Evolutionary conservation across 2,329 filamentous ascomycete genomes (phyloP), one percentile per base, ranked within the genome.

Genomic region (Neonectria neomacrospora): DNA sequence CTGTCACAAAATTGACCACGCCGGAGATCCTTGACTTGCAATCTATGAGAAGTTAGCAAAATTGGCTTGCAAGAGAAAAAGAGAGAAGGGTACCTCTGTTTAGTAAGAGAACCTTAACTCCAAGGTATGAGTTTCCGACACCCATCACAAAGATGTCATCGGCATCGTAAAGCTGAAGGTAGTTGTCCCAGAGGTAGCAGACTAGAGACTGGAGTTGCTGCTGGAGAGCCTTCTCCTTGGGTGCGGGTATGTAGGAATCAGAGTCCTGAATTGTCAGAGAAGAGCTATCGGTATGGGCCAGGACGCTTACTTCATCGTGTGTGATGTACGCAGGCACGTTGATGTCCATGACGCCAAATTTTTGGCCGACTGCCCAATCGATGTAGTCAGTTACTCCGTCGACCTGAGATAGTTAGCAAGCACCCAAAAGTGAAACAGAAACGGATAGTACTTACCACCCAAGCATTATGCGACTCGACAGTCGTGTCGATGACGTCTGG

Each of bases 111-210:
- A 94, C 87, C 61, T 96, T 90, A 51, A 97, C 87, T 2, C 93
- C 94, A 3, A 91, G 83, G 73, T 96, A 97, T 1, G 96, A 92
- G 71, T 93, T 90, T n/a, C 96, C 96, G 2, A 97, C 88, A 0
- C 96, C 95, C 74, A 99, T 84, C 22, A 99, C 83, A 74, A 97
- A 92, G 16, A 98, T 87, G 55, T 95, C 88, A 6, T 90, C 88
- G 0, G 86, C 83, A 2, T 90, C 80, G 54, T 90, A 89, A 32
- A 92, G 84, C 82, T 97, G 92, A 20, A 99, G 88, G 74, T 97
- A 97, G 75, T 99, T 99, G 71, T 97, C 94, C 96, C 96, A 99
- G 14, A 99, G 82, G 74, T 97, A 98, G 64, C 86, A 89, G 5
- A 95, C 88, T 11, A 97, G 81, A 64, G 95, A 90, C 65, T 91